Evolutionary conservation across 2,329 filamentous ascomycete species (phyloP), one percentile per base, ranked within the genome.

Genomic region (Colletotrichum sp.): DNA sequence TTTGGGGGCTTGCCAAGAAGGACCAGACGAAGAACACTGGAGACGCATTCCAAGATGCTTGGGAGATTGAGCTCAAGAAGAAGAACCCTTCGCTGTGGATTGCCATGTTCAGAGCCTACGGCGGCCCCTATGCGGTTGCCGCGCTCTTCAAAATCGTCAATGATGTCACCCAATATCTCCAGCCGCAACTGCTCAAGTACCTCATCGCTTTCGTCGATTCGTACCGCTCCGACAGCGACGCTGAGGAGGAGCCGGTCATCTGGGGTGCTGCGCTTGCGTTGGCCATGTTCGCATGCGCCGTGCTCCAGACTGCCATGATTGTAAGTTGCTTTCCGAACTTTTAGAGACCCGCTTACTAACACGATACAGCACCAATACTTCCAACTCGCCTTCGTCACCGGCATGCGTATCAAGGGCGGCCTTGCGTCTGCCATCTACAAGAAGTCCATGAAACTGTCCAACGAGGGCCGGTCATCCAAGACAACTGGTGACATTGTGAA

Each of bases 401-500:
- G 97, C 74, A 99, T 99, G 97, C 93, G 95, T 69, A 95, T 99
- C 86, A 99, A 98, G 87, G 94, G 95, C 55, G 94, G 96, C 5
- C 87, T 99, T 77, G 96, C 95, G 8, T 94, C 96, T 2, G 92
- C 96, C 74, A 99, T 99, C 78, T 99, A 99, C 84, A 91, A 93
- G 75, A 99, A 99, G 86, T 94, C 96, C 0, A 89, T 99, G 77
- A 93, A 92, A 78, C 89, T 99, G 21, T 99, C 96, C 7, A 99
- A 98, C 80, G 97, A 99, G 85, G 97, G 97, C 10, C 92, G 96
- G 70, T 91, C 96, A 3, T 87, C 93, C 60, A 98, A 99, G 86
- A 95, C 95, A 1, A 99, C 97, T 0, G 97, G 97, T 73, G 98
- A 99, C 81, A 99, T 99, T 81, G 97, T 99, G 83, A 99, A 99